phyloP scores from a whole-genome alignment of 2,329 filamentous ascomycete species.

The Penicillium sclerotigenum region DNA sequence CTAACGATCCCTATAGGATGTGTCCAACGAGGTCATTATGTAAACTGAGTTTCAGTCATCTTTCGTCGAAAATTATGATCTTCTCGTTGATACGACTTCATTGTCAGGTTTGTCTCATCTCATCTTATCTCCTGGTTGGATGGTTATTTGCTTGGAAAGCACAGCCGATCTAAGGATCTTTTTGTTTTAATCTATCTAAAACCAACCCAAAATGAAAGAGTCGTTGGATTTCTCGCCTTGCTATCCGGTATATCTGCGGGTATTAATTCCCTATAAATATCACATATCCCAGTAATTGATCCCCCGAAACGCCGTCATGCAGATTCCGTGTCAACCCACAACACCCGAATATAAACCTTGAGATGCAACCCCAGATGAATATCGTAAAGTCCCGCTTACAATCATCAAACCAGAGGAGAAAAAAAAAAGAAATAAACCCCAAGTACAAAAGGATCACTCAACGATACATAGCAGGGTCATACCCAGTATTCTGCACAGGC shows the following conservation, averaged over 20 bases:
- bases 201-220: constrained; percentile 10
- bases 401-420: neutral
- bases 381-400: neutral
- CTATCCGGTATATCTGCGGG: neutral
- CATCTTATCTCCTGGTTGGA: constrained; percentile 15
- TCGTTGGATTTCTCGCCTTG: constrained; percentile 2
- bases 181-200: constrained; percentile 13
- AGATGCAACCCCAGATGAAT: neutral
- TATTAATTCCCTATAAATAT: neutral
- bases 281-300: constrained; percentile 2
- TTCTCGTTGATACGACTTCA: constrained; percentile 18
- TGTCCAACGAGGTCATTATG: constrained; percentile 75
- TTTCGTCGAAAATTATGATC: constrained; percentile 20
- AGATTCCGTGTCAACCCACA: neutral
- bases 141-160: constrained; percentile 18
- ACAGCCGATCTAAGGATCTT: constrained; percentile 11
- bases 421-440: neutral
- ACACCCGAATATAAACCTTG: neutral
- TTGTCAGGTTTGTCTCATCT: constrained; percentile 3
- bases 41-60: constrained; percentile 46
- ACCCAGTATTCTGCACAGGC: constrained; percentile 33
- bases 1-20: constrained; percentile 28
- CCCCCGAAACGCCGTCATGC: constrained; percentile 2
- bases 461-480: constrained; percentile 35
- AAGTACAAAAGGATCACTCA: constrained; percentile 13